Evolutionary conservation across 2,329 filamentous ascomycete genomes (phyloP).

Genomic region (Aspergillus flavus): DNA sequence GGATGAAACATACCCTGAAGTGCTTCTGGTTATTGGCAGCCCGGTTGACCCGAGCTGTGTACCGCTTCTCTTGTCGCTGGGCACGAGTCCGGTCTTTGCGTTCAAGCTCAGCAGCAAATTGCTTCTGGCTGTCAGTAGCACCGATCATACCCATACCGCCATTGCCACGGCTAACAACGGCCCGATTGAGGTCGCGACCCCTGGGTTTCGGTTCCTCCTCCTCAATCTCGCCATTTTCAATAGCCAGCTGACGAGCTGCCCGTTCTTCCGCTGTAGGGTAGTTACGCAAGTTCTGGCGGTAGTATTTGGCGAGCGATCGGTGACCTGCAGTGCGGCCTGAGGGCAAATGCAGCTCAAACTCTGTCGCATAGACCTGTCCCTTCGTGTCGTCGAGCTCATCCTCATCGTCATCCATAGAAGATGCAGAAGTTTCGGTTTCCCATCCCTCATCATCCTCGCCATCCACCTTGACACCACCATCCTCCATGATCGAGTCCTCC

Average conservation of each 20-base stretch:
- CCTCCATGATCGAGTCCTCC: slow-evolving; percentile 53
- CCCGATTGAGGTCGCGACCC: slow-evolving; percentile 49
- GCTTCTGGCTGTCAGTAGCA: slow-evolving; percentile 74
- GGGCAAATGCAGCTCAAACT: slow-evolving; percentile 91
- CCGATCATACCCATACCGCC: slow-evolving; percentile 77
- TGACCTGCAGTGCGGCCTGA: slow-evolving; percentile 89
- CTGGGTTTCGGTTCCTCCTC: slow-evolving; percentile 48
- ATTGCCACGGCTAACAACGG: slow-evolving; percentile 68
- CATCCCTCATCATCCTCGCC: slow-evolving; percentile 69
- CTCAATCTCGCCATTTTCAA: slow-evolving; percentile 53
- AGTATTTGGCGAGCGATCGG: slow-evolving; percentile 83
- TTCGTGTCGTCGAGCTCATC: slow-evolving; percentile 78
- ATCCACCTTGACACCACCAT: slow-evolving; percentile 66
- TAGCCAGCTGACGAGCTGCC: slow-evolving; percentile 63
- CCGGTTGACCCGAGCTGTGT: slow-evolving; percentile 72
- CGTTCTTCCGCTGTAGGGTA: slow-evolving; percentile 80
- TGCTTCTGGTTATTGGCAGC: slow-evolving; percentile 77
- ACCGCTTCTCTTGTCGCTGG: slow-evolving; percentile 62
- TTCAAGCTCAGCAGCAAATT: slow-evolving; percentile 66
- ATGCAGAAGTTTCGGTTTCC: slow-evolving; percentile 93
- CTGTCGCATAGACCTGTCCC: slow-evolving; percentile 84
- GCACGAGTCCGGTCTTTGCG: slow-evolving; percentile 69
- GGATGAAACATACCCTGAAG: slow-evolving; percentile 57
- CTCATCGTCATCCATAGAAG: slow-evolving; percentile 83
- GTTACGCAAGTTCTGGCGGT: slow-evolving; percentile 85